Evolutionary conservation across 306 rosid species (phyloP).

Genomic region (Castanea crenata): DNA sequence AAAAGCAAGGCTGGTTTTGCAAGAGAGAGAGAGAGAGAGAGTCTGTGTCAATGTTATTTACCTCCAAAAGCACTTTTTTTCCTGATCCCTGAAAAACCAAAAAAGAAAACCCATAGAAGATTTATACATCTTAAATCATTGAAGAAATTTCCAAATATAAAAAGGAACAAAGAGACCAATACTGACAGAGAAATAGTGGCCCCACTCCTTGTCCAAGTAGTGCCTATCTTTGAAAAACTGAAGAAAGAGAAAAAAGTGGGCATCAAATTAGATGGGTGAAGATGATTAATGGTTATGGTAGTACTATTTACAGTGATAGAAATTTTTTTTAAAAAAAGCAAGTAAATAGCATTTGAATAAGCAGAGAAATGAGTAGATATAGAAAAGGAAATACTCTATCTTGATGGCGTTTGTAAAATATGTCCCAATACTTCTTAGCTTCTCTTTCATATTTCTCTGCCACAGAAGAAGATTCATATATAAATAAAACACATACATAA

Average conservation of each 20-base stretch:
- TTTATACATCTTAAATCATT: background rate
- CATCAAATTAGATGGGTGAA: background rate
- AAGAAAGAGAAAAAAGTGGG: conserved; percentile 5
- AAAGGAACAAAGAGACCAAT: background rate
- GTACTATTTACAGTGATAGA: too few relatives aligned
- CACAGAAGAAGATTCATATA: background rate
- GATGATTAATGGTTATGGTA: background rate
- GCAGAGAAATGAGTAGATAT: background rate
- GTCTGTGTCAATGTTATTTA: background rate
- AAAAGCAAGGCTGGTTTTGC: background rate
- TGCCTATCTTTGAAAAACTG: conserved; percentile 94
- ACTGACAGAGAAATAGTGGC: conserved; percentile 80
- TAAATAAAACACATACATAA: background rate
- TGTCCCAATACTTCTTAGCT: conserved; percentile 92
- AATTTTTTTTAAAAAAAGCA: background rate
- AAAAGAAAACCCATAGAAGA: background rate
- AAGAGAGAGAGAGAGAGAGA: background rate
- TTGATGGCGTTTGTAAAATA: conserved; percentile 84
- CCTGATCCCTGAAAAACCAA: conserved; percentile 53
- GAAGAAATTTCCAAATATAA: conserved; percentile 8
- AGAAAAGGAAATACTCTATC: conserved; percentile 45
- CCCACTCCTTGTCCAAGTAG: conserved; percentile 97
- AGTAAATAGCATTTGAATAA: background rate
- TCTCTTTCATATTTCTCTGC: conserved; percentile 86
- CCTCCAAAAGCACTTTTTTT: conserved; percentile 80